phyloP scores from a whole-genome alignment of 768 basidiomycete genomes.

The Termitomyces sp. region DNA sequence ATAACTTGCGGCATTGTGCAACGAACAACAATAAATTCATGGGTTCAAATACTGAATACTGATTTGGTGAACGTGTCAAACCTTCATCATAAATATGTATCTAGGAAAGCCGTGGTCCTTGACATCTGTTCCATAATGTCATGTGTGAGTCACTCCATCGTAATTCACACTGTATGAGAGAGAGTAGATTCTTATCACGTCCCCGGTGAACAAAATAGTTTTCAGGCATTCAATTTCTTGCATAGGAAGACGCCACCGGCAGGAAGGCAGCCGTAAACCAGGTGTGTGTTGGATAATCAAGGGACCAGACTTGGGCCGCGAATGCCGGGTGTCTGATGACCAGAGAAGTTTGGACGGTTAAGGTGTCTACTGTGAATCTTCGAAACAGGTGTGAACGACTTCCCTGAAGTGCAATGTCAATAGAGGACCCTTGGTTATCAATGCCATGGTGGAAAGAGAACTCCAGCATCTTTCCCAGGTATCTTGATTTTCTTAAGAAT shows the following conservation, averaged over 20 bases:
- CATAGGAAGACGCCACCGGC: constrained; percentile 9
- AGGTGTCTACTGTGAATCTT: background rate
- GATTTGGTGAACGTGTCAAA: background rate
- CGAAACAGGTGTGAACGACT: constrained; percentile 4
- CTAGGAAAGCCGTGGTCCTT: background rate
- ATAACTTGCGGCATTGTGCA: background rate
- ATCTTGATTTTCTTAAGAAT: background rate
- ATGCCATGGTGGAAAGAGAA: background rate
- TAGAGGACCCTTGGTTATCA: background rate
- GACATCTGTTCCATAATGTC: background rate
- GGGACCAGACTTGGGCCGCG: background rate
- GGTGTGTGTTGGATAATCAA: background rate
- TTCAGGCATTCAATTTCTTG: background rate
- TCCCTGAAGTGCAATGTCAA: background rate
- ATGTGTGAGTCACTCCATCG: background rate
- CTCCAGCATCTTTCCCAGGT: background rate
- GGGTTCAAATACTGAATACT: background rate
- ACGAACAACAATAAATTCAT: background rate
- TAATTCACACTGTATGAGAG: background rate
- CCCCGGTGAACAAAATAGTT: background rate
- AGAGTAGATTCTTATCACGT: background rate
- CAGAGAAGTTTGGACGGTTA: background rate
- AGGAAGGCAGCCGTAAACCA: constrained; percentile 4
- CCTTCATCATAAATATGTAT: background rate
- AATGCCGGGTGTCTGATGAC: constrained; percentile 10